These are phyloP conservation scores for Daldinia grandis DNA, from an alignment of 495 filamentous ascomycete genomes.

Conservation along the genomic window DNA sequence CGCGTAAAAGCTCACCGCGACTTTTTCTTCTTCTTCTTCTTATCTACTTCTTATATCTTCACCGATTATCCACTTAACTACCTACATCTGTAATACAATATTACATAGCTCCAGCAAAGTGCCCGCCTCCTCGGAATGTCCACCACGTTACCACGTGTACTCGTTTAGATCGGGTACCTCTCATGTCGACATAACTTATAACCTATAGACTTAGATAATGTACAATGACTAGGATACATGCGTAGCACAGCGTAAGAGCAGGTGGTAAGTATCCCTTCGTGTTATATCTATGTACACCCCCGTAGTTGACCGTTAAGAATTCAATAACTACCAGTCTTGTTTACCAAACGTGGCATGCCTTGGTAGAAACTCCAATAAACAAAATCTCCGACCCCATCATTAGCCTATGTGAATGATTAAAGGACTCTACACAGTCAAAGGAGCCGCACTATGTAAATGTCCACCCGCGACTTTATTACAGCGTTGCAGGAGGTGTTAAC, in stretches of 20 bases:
- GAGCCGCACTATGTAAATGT: background rate
- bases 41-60: slow-evolving; percentile 8
- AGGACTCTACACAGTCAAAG: slow-evolving; percentile 18
- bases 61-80: slow-evolving; percentile 7
- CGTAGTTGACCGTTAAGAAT: background rate
- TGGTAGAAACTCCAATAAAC: slow-evolving; percentile 6
- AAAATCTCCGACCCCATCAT: background rate
- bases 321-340: background rate
- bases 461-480: slow-evolving; percentile 5
- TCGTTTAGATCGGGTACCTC: background rate
- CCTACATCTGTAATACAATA: background rate
- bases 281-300: background rate
- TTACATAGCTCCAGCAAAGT: background rate
- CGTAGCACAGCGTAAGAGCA: background rate
- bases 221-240: background rate
- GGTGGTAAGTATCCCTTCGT: no score
- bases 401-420: slow-evolving; percentile 24
- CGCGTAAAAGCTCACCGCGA: slow-evolving; percentile 22
- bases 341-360: slow-evolving; percentile 13
- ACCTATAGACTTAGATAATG: background rate
- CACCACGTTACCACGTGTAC: background rate
- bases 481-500: background rate
- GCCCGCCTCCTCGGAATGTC: background rate
- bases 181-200: background rate
- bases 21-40: slow-evolving; percentile 10